phyloP scores from a whole-genome alignment of 176 grass and related monocot genomes.

The Carex parvula region DNA sequence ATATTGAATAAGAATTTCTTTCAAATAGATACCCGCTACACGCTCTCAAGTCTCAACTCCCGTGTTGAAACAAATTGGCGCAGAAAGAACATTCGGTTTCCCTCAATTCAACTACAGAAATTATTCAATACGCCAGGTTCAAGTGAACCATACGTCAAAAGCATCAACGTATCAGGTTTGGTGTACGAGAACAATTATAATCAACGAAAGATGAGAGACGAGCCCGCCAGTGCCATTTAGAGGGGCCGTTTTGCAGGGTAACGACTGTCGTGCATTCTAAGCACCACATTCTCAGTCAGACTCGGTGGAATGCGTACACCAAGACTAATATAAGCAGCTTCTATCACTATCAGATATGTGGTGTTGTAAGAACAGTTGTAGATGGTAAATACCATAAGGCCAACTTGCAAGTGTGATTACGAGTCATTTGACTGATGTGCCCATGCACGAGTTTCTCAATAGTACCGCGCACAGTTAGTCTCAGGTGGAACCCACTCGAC shows the following conservation, averaged over 20 bases:
- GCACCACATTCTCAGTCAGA: neutral
- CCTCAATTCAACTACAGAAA: neutral
- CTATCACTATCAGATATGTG: too few species aligned
- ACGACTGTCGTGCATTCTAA: constrained; percentile 11
- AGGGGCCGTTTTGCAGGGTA: constrained; percentile 12
- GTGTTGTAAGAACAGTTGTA: neutral
- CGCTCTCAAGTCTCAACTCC: neutral
- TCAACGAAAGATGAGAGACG: neutral
- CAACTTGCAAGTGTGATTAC: constrained; percentile 18
- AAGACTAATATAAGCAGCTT: neutral
- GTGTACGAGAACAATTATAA: neutral
- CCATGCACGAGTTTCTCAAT: constrained; percentile 1
- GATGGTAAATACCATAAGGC: neutral
- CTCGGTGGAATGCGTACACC: neutral
- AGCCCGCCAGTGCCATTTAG: neutral
- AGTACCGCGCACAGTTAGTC: neutral
- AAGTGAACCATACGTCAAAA: neutral
- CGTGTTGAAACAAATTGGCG: neutral
- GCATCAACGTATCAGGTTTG: neutral
- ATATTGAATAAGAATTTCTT: neutral
- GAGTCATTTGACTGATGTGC: neutral
- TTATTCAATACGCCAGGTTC: neutral
- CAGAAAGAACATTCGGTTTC: neutral
- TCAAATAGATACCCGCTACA: neutral
- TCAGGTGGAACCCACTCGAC: neutral